These are phyloP conservation scores for Diphasiastrum complanatum DNA, from an alignment of 83 land plant species.

Conservation along the genomic window DNA sequence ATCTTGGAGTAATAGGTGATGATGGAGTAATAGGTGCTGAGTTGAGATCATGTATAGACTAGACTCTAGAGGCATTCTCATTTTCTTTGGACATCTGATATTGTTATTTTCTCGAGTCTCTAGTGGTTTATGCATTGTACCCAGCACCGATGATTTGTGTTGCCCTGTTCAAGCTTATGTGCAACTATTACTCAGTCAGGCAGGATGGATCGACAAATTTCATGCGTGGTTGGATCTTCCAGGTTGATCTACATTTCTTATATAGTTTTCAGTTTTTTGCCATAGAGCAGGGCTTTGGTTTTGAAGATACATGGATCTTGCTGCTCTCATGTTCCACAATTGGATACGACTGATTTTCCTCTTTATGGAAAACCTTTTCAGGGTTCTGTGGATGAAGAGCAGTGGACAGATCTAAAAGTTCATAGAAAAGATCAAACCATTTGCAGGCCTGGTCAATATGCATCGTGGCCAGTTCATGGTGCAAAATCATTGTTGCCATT, in stretches of 20 bases:
- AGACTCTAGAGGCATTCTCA: no score
- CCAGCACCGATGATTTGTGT: background rate
- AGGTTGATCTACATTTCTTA: slow-evolving; percentile 36
- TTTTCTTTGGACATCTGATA: no score
- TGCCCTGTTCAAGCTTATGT: slow-evolving; percentile 65
- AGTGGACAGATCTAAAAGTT: slow-evolving; percentile 65
- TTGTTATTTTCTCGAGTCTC: no score
- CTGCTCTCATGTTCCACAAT: no score
- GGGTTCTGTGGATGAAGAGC: slow-evolving; percentile 80
- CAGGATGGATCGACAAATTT: slow-evolving; percentile 83
- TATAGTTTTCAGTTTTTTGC: background rate
- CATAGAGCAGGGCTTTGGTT: background rate
- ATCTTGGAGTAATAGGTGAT: no score
- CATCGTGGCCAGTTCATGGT: slow-evolving; percentile 81
- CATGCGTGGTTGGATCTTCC: slow-evolving; percentile 66
- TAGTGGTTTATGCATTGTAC: no score
- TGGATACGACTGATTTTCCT: no score
- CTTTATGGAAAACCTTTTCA: slow-evolving; percentile 33
- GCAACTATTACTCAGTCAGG: slow-evolving; percentile 92
- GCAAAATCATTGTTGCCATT: slow-evolving; percentile 67
- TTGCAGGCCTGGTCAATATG: slow-evolving; percentile 77
- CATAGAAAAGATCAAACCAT: slow-evolving; percentile 74
- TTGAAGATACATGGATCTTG: no score
- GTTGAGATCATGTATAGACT: no score
- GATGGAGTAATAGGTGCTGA: no score